Evolutionary conservation across 805 yeast genomes (phyloP), one percentile per base, ranked within the genome.

Genomic region (Maudiozyma barnettii): DNA sequence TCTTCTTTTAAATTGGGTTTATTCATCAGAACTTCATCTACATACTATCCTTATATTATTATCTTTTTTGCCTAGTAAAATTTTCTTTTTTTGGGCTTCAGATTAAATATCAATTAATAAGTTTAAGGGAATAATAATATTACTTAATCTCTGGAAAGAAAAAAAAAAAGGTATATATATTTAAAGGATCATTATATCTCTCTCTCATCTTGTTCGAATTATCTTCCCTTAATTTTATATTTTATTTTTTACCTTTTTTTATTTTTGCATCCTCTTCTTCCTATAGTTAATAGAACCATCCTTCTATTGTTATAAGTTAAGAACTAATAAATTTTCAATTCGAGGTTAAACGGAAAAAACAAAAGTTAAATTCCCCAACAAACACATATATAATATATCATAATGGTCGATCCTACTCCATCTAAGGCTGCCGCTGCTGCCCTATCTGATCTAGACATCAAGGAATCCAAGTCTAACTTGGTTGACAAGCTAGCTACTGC

Each of bases 371-470:
- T n/a, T n/a, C n/a, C n/a, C n/a, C n/a, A n/a, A n/a, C 36, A 37
- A 4, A 37, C 22, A 18, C 40, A 37, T 5, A 16, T 37, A 18
- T 37, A 37, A 37, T 18, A 12, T 42, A 9, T 37, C 12, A 46
- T 22, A 6, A 57, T 49, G 54, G 61, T 58, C 69, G 75, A 79
- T 68, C 80, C 81, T 74, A 84, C 95, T 18, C 87, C 87, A 50
- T 78, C 84, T 36, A 81, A 81, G 65, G 73, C 66, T 49, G 73
- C 85, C 48, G 84, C 86, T 41, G 66, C 64, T 49, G 81, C 78
- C 26, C 66, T 81, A 40, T 69, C 76, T 26, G 69, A 68, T 59
- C 70, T 81, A 46, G 81, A 77, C 54, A 63, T 81, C 44, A 61
- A 66, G 43, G 69, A 67, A 45, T 58, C 73, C 52, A 66, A 70